phyloP scores from a whole-genome alignment of 148 eudicot species.

The Talinum fruticosum region DNA sequence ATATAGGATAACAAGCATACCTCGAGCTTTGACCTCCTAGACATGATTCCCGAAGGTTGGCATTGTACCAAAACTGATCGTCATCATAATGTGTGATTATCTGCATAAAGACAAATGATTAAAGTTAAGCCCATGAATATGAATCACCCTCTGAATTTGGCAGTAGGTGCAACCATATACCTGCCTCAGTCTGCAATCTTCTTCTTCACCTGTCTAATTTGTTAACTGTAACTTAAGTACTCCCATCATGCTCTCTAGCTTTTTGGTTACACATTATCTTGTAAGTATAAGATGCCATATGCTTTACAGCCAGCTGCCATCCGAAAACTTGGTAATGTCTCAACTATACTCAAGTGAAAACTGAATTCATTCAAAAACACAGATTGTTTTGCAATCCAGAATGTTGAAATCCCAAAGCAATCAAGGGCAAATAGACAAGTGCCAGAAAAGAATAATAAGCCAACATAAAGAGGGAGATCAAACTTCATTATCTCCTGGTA shows the following conservation, averaged over 20 bases:
- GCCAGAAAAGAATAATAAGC: not conserved
- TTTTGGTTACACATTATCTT: not conserved
- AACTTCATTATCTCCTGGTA: no score
- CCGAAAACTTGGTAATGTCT: not conserved
- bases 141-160: not conserved
- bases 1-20: not conserved
- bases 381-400: not conserved
- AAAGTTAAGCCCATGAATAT: not conserved
- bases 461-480: not conserved
- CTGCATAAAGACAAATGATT: constrained; percentile 6
- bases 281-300: not conserved
- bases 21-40: constrained; percentile 1
- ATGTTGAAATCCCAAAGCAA: not conserved
- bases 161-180: not conserved
- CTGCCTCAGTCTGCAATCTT: not conserved
- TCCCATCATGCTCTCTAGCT: not conserved
- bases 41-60: not conserved
- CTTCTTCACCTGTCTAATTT: not conserved
- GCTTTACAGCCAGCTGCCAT: not conserved
- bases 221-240: no score
- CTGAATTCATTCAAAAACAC: not conserved
- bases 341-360: not conserved
- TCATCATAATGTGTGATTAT: not conserved
- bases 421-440: not conserved
- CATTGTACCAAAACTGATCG: not conserved